Evolutionary conservation across 2,329 filamentous ascomycete genomes (phyloP).

Genomic region (Chrysosphaeria jannelii): DNA sequence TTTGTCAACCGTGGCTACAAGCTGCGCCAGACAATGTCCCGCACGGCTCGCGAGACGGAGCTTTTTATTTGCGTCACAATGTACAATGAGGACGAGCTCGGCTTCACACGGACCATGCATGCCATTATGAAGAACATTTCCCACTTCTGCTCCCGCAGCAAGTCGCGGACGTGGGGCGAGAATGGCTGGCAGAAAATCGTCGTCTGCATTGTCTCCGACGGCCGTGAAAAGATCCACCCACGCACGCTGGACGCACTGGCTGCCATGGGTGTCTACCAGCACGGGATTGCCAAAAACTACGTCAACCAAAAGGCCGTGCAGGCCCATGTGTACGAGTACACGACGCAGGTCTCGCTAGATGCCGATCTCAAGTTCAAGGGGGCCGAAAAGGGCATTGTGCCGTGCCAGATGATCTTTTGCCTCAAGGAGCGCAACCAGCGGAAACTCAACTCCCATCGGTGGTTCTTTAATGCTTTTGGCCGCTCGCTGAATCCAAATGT

Average conservation of each 20-base stretch:
- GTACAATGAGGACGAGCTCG: slow-evolving; percentile 97
- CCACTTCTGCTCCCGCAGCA: slow-evolving; percentile 78
- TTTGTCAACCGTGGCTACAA: slow-evolving; percentile 86
- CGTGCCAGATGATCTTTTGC: slow-evolving; percentile 95
- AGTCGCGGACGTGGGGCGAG: slow-evolving; percentile 89
- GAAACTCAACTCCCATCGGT: slow-evolving; percentile 93
- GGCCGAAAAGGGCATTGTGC: slow-evolving; percentile 93
- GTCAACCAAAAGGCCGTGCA: slow-evolving; percentile 91
- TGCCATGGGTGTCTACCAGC: slow-evolving; percentile 92
- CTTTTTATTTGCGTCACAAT: slow-evolving; percentile 91
- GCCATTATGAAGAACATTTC: slow-evolving; percentile 95
- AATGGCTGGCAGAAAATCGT: slow-evolving; percentile 98
- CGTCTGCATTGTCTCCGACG: slow-evolving; percentile 86
- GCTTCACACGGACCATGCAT: slow-evolving; percentile 94
- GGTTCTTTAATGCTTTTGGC: slow-evolving; percentile 98
- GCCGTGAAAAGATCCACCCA: slow-evolving; percentile 67
- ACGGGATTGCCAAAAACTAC: slow-evolving; percentile 93
- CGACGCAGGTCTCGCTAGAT: slow-evolving; percentile 87
- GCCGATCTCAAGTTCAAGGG: slow-evolving; percentile 95
- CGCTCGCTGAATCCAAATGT: slow-evolving; percentile 80
- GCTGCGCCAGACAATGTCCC: slow-evolving; percentile 68
- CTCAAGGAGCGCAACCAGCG: slow-evolving; percentile 93
- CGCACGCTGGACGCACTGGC: slow-evolving; percentile 80
- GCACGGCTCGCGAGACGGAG: slow-evolving; percentile 76
- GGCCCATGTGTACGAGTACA: slow-evolving; percentile 96